These are phyloP conservation scores for Penicillium rolfsii DNA, from an alignment of 2,329 filamentous ascomycete species.

Conservation along the genomic window DNA sequence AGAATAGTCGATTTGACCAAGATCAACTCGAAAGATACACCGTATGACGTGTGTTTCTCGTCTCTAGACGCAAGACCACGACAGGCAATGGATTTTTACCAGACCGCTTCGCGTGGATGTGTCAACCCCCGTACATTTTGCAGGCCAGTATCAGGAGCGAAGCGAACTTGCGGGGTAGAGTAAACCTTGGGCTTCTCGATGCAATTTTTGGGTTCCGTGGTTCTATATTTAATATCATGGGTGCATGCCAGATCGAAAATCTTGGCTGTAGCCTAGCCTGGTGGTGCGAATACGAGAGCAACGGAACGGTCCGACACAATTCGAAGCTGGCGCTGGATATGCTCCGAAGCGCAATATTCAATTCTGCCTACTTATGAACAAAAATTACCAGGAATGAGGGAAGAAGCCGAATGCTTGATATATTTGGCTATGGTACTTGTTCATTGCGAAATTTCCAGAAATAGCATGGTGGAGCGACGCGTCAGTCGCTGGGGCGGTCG, in stretches of 20 bases:
- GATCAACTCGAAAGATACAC: neutral
- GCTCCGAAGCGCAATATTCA: neutral
- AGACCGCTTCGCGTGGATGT: neutral
- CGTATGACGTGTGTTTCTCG: neutral
- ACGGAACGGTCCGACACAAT: neutral
- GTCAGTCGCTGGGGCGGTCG: constrained; percentile 21
- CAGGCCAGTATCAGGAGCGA: neutral
- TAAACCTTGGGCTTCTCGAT: neutral
- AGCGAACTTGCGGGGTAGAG: neutral
- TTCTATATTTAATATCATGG: constrained; percentile 15
- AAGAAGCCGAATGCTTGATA: neutral
- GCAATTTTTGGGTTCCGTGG: neutral
- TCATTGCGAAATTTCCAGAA: neutral
- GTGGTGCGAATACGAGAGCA: neutral
- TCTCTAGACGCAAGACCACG: neutral
- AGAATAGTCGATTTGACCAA: neutral
- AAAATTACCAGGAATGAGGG: neutral
- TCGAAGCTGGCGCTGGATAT: neutral
- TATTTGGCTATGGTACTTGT: neutral
- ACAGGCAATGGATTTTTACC: neutral
- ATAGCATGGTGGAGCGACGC: constrained; percentile 13
- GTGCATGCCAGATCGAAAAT: neutral
- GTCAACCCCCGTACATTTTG: neutral
- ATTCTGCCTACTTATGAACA: neutral
- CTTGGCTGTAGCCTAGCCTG: constrained; percentile 20